Evolutionary conservation across 208 protist genomes (phyloP), one percentile per base, ranked within the genome.

Genomic region (Leishmania aethiopica): DNA sequence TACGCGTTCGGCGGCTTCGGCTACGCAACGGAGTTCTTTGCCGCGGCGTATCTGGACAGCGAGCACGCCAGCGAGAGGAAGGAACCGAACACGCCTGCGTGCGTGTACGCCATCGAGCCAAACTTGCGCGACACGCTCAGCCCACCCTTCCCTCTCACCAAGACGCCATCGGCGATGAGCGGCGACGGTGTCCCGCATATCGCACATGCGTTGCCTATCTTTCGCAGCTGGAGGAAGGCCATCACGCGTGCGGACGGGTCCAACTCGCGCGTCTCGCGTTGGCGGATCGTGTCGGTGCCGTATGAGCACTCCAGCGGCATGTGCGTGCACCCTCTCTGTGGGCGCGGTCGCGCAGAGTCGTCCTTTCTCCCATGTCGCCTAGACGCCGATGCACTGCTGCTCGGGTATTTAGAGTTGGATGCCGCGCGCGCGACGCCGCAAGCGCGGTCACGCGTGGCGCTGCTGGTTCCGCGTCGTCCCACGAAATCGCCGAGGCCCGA

Each of bases 351-450:
- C 3, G 51, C 3, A n/a, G 77, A 81, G 66, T 69, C 77, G 71
- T 85, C 71, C 8, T 55, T 77, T 28, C 69, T 85, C 32, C 64
- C 70, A 13, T 85, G 76, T 66, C 69, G 81, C 57, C 75, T 77
- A 35, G 77, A 67, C 32, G 81, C 81, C 15, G 81, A 80, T 69
- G 70, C 59, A 60, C 59, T 84, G 73, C 57, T 84, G 81, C 76
- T 75, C 32, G 11, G 70, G 17, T 80, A 80, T 22, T 53, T 84
- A 49, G 70, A 69, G 57, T 64, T 35, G 37, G 57, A 84, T 17
- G 51, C 35, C 57, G 51, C 60, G 19, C 17, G 51, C 66, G 4
- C 22, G 45, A 49, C 7, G 51, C 67, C 32, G 7, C 35, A 28
- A 49, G 59, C 35, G 53, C 42, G 51, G 59, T 45, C 28, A 32